phyloP scores from a whole-genome alignment of 306 rosid genomes.

The Dalbergia cochinchinensis region DNA sequence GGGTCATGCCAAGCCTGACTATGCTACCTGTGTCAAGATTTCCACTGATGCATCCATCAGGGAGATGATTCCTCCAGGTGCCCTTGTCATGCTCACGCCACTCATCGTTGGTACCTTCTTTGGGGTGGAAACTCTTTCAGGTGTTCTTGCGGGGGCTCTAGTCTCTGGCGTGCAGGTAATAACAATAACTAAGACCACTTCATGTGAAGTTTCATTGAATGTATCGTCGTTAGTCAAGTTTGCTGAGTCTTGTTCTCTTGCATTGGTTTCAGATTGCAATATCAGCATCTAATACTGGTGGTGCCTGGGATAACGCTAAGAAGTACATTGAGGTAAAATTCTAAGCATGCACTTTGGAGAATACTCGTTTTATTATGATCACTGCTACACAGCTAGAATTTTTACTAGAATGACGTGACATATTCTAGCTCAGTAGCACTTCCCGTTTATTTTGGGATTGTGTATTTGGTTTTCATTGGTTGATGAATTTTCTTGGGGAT shows the following conservation, averaged over 20 bases:
- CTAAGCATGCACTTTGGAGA: background rate
- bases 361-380: background rate
- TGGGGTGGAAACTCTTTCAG: constrained; percentile 80
- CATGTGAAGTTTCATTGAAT: background rate
- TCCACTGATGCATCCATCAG: constrained; percentile 88
- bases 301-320: constrained; percentile 87
- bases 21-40: constrained; percentile 84
- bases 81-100: constrained; percentile 87
- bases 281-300: constrained; percentile 83
- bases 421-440: no score
- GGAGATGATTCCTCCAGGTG: constrained; percentile 93
- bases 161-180: constrained; percentile 88
- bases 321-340: constrained; percentile 72
- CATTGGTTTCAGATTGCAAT: constrained; percentile 59
- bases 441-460: background rate
- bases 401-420: no score
- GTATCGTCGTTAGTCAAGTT: background rate
- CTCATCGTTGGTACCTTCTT: constrained; percentile 77
- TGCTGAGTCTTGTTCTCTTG: constrained; percentile 38
- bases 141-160: constrained; percentile 82
- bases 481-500: constrained; percentile 14
- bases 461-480: constrained; percentile 7
- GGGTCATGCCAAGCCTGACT: constrained; percentile 76
- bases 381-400: no score
- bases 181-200: background rate